Base-by-base conservation (phyloP, 2,329 filamentous ascomycete species). In the Madurella fahalii region DNA sequence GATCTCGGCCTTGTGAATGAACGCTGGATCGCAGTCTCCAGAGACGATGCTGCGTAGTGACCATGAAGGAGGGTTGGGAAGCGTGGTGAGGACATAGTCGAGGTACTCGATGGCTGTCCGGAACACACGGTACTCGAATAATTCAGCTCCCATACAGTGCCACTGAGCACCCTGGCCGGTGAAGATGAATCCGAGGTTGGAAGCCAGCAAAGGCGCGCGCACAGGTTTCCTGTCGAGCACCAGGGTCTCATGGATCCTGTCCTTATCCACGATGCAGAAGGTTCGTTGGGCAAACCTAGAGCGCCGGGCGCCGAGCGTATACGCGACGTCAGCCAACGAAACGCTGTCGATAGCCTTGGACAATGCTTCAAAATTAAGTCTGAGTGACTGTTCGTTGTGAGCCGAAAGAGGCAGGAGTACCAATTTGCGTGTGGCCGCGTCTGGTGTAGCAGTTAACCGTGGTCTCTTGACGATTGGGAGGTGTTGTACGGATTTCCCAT, bases 161-260 rank as follows among this genome's bases (percentile, higher is more conserved):
- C 61, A 69, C 39, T 69, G 66, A 0, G 67, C 63, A 0, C 66
- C 68, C 49, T 68, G 67, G 5, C 67, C 67, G 7, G 64, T 66
- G 53, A 67, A 65, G 13, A 64, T 59, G 46, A 61, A 65, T 1
- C 56, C 53, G 11, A 63, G 39, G 13, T 32, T 20, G 16, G 49
- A 40, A 16, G 16, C 20, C 15, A 32, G 37, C 34, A 12, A 12
- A 8, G 47, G 30, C n/a, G 53, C 41, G 37, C 44, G 31, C 12
- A 31, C 32, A 5, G 42, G 31, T 30, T 45, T 51, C 30, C 37
- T 51, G 11, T 51, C 42, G 30, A 30, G 7, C 2, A 45, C 18
- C 13, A 51, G 18, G 25, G 16, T 31, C 16, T 32, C 31, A 45
- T 18, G n/a, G 18, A n/a, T 31, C 16, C 30, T 16, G 18, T 31